Conservation (phyloP, 352 stramenopile species). For the Globisporangium nagaii region DNA sequence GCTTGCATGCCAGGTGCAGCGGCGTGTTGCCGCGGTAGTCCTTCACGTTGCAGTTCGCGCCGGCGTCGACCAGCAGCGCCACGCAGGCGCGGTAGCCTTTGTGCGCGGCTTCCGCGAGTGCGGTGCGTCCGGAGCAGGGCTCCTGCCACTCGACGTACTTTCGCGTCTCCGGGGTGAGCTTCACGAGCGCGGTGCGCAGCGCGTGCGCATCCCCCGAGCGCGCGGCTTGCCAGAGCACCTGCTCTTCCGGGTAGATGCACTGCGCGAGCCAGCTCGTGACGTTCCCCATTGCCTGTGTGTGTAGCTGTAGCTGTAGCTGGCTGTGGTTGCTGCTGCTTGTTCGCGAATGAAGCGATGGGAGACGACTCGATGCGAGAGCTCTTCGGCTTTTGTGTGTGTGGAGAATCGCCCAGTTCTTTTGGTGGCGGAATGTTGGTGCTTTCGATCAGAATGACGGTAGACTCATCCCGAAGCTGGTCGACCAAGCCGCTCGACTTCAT, state of each 20-base stretch:
- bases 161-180: conserved; percentile 32
- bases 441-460: not conserved
- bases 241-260: conserved; percentile 48
- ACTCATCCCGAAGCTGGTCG: not conserved
- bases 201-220: conserved; percentile 28
- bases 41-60: conserved; percentile 45
- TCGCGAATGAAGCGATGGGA: not conserved
- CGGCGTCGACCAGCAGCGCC: conserved; percentile 28
- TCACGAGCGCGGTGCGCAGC: conserved; percentile 27
- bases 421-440: not conserved
- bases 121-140: conserved; percentile 33
- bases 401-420: not conserved
- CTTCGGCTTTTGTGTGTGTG: not conserved
- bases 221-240: conserved; percentile 48
- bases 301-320: not conserved
- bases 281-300: conserved; percentile 28
- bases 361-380: not conserved
- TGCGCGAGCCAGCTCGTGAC: conserved; percentile 42
- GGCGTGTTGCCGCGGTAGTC: conserved; percentile 47
- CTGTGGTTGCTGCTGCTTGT: not conserved
- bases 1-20: conserved; percentile 51
- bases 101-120: conserved; percentile 34
- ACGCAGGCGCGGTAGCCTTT: conserved; percentile 44
- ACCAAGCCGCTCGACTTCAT: too few species aligned
- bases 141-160: conserved; percentile 55